Evolutionary conservation across 2,329 filamentous ascomycete species (phyloP), one percentile per base, ranked within the genome.

Genomic region (Madurella mycetomatis): DNA sequence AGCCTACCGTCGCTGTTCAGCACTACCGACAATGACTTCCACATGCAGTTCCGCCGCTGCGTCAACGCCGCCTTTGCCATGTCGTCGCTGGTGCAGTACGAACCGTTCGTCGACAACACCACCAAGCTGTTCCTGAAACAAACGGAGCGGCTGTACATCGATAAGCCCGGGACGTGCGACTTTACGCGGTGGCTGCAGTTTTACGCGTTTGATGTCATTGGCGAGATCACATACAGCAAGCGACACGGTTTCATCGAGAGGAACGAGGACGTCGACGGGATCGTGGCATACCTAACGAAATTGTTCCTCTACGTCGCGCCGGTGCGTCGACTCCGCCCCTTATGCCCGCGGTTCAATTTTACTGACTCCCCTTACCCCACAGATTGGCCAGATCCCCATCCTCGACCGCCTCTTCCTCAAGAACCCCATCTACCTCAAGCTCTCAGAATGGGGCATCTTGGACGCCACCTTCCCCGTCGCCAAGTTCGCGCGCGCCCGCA

Each of bases 141-240:
- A 66, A 86, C 83, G 0, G 75, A 81, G 58, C 72, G 74, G 1
- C 65, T 85, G 2, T 86, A 77, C 60, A 77, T 74, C n/a, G 65
- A 69, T 18, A 71, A 73, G 19, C 56, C 67, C 1, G 61, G 68
- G 9, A 68, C 70, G 19, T 88, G 84, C 64, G 81, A 88, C 64
- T 86, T 90, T 53, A 82, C 83, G 1, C 74, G 77, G 54, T 91
- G 88, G 88, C 72, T 92, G 54, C 88, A 92, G 64, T 91, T 85
- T 66, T 91, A 88, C 62, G 88, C 88, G 0, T 92, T 92, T 64
- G 88, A 92, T 65, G 87, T 91, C 13, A 90, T 90, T 58, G 87
- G 87, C 5, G 84, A 88, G 57, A 81, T 91, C 64, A 90, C 87
- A 0, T 91, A 88, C 71, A 84, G 82, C 67, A 88, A 88, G 67